phyloP scores from a whole-genome alignment of 2,329 filamentous ascomycete species.

The Fusarium paranaense region DNA sequence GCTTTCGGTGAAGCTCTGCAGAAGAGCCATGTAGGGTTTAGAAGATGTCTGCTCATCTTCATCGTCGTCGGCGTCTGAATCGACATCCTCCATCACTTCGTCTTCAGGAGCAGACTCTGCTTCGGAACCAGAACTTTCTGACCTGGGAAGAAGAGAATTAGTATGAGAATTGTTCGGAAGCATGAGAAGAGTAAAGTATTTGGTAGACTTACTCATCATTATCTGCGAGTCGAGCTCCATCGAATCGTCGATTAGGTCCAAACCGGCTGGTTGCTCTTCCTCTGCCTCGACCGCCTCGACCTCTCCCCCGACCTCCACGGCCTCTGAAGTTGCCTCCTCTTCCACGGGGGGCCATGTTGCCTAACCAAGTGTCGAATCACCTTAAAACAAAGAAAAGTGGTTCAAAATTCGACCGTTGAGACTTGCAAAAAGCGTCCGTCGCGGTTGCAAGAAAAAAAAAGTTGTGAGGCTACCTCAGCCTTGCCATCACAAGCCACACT shows the following conservation, averaged over 20 bases:
- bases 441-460: conserved; percentile 45
- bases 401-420: background rate
- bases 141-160: conserved; percentile 9
- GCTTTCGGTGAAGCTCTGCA: conserved; percentile 67
- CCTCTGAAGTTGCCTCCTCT: conserved; percentile 50
- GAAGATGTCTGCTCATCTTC: conserved; percentile 58
- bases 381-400: background rate
- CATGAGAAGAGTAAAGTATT: accelerated
- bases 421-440: background rate
- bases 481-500: conserved; percentile 51
- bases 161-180: background rate
- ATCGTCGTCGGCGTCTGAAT: conserved; percentile 57
- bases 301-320: conserved; percentile 44
- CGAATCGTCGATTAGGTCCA: conserved; percentile 53
- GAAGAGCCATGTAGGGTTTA: conserved; percentile 67
- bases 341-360: conserved; percentile 51
- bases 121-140: conserved; percentile 44
- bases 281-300: conserved; percentile 48
- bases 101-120: conserved; percentile 48
- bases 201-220: conserved; percentile 50
- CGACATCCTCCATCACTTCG: conserved; percentile 52
- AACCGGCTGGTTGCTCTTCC: conserved; percentile 51
- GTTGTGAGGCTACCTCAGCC: conserved; percentile 49
- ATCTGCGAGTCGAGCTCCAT: conserved; percentile 50
- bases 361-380: background rate